Evolutionary conservation across 164 flowering plant species (phyloP).

Genomic region (Vitis riparia): DNA sequence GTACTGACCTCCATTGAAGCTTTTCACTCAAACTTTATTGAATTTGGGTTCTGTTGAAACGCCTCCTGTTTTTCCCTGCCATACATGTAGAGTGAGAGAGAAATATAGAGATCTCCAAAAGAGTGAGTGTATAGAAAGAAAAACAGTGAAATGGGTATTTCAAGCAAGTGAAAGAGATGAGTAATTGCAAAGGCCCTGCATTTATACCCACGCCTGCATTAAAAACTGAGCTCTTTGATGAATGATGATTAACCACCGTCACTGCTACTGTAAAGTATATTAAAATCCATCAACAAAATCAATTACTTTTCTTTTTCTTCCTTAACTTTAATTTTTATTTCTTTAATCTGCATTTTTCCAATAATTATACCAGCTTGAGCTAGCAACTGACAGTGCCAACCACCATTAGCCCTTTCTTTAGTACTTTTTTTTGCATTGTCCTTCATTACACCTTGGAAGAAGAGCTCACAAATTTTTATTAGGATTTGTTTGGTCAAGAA

Average conservation of each 20-base stretch:
- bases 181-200: slow-evolving; percentile 50
- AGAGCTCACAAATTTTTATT: slow-evolving; percentile 25
- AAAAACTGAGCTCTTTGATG: slow-evolving; percentile 61
- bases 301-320: slow-evolving; percentile 1
- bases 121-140: slow-evolving; percentile 3
- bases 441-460: slow-evolving; percentile 26
- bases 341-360: slow-evolving; percentile 9
- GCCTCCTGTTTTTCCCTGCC: slow-evolving; percentile 12
- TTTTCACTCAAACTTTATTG: slow-evolving; percentile 32
- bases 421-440: slow-evolving; percentile 16
- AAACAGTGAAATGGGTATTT: slow-evolving; percentile 9
- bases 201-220: slow-evolving; percentile 91
- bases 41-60: slow-evolving; percentile 36
- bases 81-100: neutral
- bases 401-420: slow-evolving; percentile 8
- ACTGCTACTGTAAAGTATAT: slow-evolving; percentile 47
- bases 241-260: slow-evolving; percentile 90
- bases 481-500: slow-evolving; percentile 31
- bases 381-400: slow-evolving; percentile 60
- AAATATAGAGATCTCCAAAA: slow-evolving; percentile 4
- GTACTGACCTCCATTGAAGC: slow-evolving; percentile 46
- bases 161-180: slow-evolving; percentile 24
- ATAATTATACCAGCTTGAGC: slow-evolving; percentile 26
- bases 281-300: neutral
- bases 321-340: neutral